A percentile compares a stretch with the other conserved stretches of the same genome.
Evolutionary conservation across 192 early-diverging fungal genomes (phyloP).

Genomic region (Obelidium mucronatum): DNA sequence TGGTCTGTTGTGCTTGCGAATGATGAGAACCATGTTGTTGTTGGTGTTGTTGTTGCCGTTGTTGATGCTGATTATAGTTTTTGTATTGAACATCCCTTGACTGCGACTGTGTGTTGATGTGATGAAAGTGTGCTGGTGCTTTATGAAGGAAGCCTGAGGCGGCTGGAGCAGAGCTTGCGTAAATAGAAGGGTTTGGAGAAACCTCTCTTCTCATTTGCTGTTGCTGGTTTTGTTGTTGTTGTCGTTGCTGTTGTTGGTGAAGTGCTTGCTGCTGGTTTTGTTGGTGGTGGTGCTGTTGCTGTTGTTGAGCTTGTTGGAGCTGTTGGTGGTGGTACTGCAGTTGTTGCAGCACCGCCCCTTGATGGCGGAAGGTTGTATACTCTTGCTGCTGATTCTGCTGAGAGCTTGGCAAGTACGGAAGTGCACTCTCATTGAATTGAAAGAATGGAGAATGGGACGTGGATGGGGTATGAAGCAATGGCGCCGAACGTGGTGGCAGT

Average conservation of each 20-base stretch:
- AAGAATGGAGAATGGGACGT: not conserved
- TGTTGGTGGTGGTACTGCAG: not conserved
- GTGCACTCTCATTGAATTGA: not conserved
- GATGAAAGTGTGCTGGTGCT: not conserved
- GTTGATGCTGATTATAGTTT: not conserved
- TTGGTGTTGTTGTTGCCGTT: slow-evolving; percentile 4
- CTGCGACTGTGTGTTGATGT: no score
- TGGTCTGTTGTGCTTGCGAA: not conserved
- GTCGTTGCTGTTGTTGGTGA: slow-evolving; percentile 7
- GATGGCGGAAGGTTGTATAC: no score
- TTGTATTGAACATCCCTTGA: no score
- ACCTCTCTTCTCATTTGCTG: not conserved
- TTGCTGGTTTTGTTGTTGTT: not conserved
- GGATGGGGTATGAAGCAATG: not conserved
- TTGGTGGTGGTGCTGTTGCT: not conserved
- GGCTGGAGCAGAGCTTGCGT: slow-evolving; percentile 28
- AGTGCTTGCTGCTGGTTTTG: not conserved
- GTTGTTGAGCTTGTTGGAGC: not conserved
- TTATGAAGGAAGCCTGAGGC: slow-evolving; percentile 9
- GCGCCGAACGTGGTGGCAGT: slow-evolving; percentile 13
- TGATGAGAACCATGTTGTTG: not conserved
- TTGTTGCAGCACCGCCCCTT: no score
- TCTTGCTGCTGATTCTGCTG: no score
- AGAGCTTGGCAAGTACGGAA: no score
- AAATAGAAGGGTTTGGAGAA: slow-evolving; percentile 9